These are phyloP conservation scores for Serendipita sp. DNA, from an alignment of 768 basidiomycete genomes.

Conservation along the genomic window DNA sequence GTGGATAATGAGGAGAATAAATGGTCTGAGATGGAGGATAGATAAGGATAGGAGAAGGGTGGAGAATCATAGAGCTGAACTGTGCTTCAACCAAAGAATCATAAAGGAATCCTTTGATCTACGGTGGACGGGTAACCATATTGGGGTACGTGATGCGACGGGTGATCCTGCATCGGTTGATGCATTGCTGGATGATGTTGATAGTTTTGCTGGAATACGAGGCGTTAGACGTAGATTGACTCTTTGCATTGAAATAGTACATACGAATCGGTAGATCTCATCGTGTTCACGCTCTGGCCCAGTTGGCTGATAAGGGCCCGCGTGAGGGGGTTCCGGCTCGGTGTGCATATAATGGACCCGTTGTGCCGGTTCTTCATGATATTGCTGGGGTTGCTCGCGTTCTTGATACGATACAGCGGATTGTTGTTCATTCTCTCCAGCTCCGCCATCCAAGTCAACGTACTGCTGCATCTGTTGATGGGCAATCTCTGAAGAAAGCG, in stretches of 20 bases:
- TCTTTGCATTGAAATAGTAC: background rate
- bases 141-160: background rate
- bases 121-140: background rate
- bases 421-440: background rate
- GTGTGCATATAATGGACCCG: background rate
- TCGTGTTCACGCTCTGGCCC: background rate
- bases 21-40: background rate
- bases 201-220: background rate
- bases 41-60: background rate
- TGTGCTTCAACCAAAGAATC: background rate
- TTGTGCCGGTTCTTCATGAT: background rate
- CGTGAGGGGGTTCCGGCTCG: too few relatives aligned
- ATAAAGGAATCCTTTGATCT: background rate
- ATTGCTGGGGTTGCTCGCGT: background rate
- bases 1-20: background rate
- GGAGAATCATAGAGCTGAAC: background rate
- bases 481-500: constrained; percentile 1
- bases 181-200: background rate
- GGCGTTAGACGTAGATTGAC: background rate
- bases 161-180: background rate
- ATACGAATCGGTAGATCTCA: background rate
- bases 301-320: background rate
- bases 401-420: background rate
- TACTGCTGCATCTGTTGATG: constrained; percentile 4
- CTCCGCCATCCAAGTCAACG: background rate